phyloP scores from a whole-genome alignment of 2,329 filamentous ascomycete species.

The Cyphellophora attinorum region DNA sequence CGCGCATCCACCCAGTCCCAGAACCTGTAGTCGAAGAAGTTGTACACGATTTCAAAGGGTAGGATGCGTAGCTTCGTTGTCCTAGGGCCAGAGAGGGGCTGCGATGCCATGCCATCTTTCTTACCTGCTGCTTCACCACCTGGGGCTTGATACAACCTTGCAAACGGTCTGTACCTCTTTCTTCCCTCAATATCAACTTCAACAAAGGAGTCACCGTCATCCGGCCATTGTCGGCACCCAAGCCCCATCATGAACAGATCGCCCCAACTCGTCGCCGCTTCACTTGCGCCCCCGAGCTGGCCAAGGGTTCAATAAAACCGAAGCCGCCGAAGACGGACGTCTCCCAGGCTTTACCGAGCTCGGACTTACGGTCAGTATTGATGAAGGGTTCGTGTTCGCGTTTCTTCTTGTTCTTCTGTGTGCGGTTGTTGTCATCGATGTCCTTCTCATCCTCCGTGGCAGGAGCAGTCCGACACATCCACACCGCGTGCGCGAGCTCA shows the following conservation, averaged over 20 bases:
- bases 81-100: neutral
- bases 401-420: neutral
- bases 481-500: constrained; percentile 3
- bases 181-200: neutral
- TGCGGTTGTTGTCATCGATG: neutral
- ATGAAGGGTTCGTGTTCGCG: neutral
- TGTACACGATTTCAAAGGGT: neutral
- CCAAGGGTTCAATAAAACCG: neutral
- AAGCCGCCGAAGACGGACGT: neutral
- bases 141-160: too few relatives aligned
- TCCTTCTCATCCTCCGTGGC: neutral
- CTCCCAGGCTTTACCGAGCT: neutral
- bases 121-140: neutral
- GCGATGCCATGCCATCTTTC: neutral
- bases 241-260: neutral
- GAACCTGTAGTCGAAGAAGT: neutral
- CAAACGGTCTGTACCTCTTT: too few relatives aligned
- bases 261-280: neutral
- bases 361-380: neutral
- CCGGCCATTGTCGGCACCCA: neutral
- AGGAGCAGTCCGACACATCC: constrained; percentile 1
- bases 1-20: neutral
- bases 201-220: neutral
- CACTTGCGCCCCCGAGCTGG: neutral
- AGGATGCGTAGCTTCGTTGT: neutral